Evolutionary conservation across 2,329 filamentous ascomycete genomes (phyloP), one percentile per base, ranked within the genome.

Genomic region (Pseudogymnoascus sp.): DNA sequence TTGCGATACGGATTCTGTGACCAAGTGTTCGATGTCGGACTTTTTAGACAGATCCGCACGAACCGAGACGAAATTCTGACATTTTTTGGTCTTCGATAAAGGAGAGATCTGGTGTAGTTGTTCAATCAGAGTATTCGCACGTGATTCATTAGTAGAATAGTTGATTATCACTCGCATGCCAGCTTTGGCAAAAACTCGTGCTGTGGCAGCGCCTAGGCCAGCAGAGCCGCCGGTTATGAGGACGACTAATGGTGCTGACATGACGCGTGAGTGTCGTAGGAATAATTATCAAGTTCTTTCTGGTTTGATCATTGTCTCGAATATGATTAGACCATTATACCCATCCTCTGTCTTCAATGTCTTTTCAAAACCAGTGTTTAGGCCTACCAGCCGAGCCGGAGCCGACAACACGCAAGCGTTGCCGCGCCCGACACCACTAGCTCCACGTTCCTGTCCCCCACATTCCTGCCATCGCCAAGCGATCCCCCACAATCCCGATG

Each of bases 91-190:
- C 75, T 70, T 83, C 82, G 66, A 83, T 76, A 65, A 76, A 72
- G 71, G 62, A 66, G 83, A 81, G 28, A 82, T 73, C 5, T 72
- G 70, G 44, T 82, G 71, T 5, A 92, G 76, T 64, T 84, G 82
- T 8, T 77, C 70, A 3, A 85, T 78, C 2, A 91, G 77, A 6
- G 78, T 75, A 46, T 84, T 76, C 5, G 89, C 90, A 1, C 84
- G 80, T 16, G 81, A 79, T 37, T 78, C 74, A 72, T 84, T 86
- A 66, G 81, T 84, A 74, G 82, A 79, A 75, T 91, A 93, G 76
- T 93, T 93, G 72, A 95, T 82, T 7, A 85, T 84, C 8, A 93
- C 78, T 64, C 89, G 87, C 71, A 83, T 84, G 56, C 89, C 88
- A 69, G 87, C 80, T 21, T 80, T 76, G 7, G 89, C 89, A 69